Evolutionary conservation across 169 alveolate species (phyloP).

Genomic region (Plasmodium malariae): DNA sequence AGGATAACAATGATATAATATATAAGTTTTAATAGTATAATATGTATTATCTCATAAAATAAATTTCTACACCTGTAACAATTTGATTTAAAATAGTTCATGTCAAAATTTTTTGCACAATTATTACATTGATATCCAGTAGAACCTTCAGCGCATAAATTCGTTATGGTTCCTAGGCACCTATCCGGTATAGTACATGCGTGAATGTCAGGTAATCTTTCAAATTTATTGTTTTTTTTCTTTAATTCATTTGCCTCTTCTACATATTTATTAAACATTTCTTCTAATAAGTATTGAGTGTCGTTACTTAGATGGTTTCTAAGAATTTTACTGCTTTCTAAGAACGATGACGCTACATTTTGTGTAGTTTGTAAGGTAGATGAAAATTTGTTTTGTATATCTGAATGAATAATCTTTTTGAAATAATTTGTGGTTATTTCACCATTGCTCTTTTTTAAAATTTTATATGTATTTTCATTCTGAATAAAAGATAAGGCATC

Average conservation of each 20-base stretch:
- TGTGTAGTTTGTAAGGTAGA: conserved; percentile 1
- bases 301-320: background rate
- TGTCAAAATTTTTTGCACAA: conserved; percentile 80
- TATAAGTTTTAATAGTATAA: conserved; percentile 44
- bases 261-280: conserved; percentile 40
- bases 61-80: conserved; percentile 78
- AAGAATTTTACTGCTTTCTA: background rate
- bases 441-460: background rate
- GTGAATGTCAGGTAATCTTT: conserved; percentile 80
- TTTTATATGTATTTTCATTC: background rate
- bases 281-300: conserved; percentile 1
- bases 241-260: conserved; percentile 65
- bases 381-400: background rate
- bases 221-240: conserved; percentile 68
- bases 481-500: conserved; percentile 6
- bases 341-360: background rate
- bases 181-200: conserved; percentile 80
- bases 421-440: background rate
- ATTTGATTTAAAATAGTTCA: conserved; percentile 78
- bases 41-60: conserved; percentile 38
- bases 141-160: conserved; percentile 82
- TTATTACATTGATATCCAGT: conserved; percentile 83
- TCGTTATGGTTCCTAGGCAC: conserved; percentile 78
- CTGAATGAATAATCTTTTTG: background rate
- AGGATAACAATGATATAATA: conserved; percentile 66